Conservation (phyloP, 129 eudicot species). For the Kitagawia praeruptora region DNA sequence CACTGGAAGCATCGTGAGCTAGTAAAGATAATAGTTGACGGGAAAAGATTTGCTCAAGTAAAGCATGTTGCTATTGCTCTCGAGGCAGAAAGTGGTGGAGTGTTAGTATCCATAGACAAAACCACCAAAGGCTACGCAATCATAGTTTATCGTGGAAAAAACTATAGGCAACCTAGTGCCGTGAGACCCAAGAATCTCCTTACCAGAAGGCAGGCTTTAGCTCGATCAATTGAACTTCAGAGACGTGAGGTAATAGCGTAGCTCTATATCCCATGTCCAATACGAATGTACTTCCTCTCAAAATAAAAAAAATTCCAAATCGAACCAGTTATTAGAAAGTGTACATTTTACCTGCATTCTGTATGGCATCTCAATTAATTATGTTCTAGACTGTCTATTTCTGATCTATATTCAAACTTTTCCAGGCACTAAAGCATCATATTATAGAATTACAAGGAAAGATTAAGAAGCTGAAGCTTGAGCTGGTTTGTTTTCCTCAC, state of each 20-base stretch:
- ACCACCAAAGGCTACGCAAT: conserved; percentile 72
- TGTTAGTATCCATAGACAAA: conserved; percentile 75
- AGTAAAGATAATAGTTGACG: conserved; percentile 69
- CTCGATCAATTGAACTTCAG: conserved; percentile 90
- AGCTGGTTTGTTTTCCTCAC: conserved; percentile 44
- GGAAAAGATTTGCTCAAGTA: conserved; percentile 59
- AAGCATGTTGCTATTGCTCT: conserved; percentile 76
- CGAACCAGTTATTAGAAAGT: not conserved
- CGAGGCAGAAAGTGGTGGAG: conserved; percentile 99
- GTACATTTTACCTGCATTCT: not conserved
- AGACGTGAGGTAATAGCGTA: conserved; percentile 57
- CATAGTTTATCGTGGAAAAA: conserved; percentile 90
- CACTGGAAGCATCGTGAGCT: conserved; percentile 94
- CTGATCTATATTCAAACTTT: conserved; percentile 1
- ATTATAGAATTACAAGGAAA: conserved; percentile 48
- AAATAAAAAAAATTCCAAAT: not conserved
- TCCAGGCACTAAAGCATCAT: conserved; percentile 85
- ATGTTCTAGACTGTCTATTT: not conserved
- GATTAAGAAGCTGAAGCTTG: conserved; percentile 58
- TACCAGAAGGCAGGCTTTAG: conserved; percentile 87
- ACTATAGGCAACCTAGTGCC: conserved; percentile 53
- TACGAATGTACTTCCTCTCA: not conserved
- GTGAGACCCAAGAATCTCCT: conserved; percentile 73
- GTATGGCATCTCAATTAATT: not conserved
- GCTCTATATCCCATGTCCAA: too few relatives aligned